These are phyloP conservation scores for Penicillium freii DNA, from an alignment of 2,329 filamentous ascomycete species.

Conservation along the genomic window DNA sequence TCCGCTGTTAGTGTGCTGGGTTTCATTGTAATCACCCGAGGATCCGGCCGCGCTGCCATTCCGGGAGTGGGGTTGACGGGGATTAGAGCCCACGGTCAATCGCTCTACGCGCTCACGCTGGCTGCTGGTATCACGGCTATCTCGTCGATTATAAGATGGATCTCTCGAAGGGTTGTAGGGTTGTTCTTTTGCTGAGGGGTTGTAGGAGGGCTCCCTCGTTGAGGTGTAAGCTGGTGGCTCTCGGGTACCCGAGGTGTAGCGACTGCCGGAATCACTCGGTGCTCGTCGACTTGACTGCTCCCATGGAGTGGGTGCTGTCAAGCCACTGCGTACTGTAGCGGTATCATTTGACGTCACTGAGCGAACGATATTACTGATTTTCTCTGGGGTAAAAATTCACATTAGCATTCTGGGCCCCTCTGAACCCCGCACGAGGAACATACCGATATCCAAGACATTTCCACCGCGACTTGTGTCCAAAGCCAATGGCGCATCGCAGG, in stretches of 20 bases:
- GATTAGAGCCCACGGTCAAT: slow-evolving; percentile 37
- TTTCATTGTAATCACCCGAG: slow-evolving; percentile 76
- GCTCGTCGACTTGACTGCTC: slow-evolving; percentile 38
- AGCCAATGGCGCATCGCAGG: slow-evolving; percentile 86
- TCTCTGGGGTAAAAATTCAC: slow-evolving; percentile 59
- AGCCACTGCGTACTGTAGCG: slow-evolving; percentile 48
- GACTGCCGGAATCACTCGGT: slow-evolving; percentile 34
- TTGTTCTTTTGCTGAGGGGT: slow-evolving; percentile 30
- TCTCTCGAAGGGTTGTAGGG: slow-evolving; percentile 9
- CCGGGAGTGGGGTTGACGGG: slow-evolving; percentile 59
- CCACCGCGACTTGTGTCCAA: slow-evolving; percentile 90
- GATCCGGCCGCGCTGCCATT: slow-evolving; percentile 76
- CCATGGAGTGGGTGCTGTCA: slow-evolving; percentile 64
- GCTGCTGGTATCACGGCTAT: slow-evolving; percentile 42
- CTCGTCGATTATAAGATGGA: slow-evolving; percentile 31
- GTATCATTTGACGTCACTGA: slow-evolving; percentile 70
- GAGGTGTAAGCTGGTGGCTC: slow-evolving; percentile 9
- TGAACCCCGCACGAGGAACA: slow-evolving; percentile 25
- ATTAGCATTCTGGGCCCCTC: slow-evolving; percentile 6
- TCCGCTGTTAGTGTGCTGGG: slow-evolving; percentile 62
- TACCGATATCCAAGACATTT: slow-evolving; percentile 89
- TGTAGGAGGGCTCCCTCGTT: slow-evolving; percentile 10
- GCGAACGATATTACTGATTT: slow-evolving; percentile 89
- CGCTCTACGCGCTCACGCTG: slow-evolving; percentile 49
- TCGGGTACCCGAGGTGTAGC: slow-evolving; percentile 18